A percentile compares a stretch with the other conserved stretches of the same genome.
phyloP scores from a whole-genome alignment of 1,284 basidiomycete genomes.

The Neonothopanus nambi region DNA sequence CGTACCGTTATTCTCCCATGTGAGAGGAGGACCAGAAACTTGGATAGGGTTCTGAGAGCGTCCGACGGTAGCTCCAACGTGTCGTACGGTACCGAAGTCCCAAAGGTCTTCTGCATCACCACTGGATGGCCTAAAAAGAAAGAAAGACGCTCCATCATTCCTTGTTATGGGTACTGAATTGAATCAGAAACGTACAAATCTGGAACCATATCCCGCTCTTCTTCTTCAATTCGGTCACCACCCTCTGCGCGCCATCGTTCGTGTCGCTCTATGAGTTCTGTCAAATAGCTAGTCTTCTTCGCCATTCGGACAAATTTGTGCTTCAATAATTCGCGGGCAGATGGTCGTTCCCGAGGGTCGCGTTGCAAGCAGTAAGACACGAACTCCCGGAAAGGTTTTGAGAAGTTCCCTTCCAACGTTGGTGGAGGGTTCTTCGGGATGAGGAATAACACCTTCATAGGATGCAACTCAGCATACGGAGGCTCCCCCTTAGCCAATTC shows the following conservation, averaged over 20 bases:
- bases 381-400: constrained; percentile 92
- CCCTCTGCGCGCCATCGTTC: constrained; percentile 94
- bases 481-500: constrained; percentile 97
- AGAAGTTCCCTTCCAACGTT: constrained; percentile 84
- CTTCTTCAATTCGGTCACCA: constrained; percentile 75
- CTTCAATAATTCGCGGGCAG: constrained; percentile 92
- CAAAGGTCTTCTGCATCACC: constrained; percentile 84
- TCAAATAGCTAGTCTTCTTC: constrained; percentile 91
- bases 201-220: constrained; percentile 58
- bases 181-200: constrained; percentile 52
- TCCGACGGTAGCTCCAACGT: constrained; percentile 65
- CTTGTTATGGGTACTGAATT: not conserved
- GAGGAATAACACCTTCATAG: constrained; percentile 98
- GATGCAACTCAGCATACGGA: constrained; percentile 96
- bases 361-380: constrained; percentile 91
- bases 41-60: constrained; percentile 56
- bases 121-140: constrained; percentile 42
- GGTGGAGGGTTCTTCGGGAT: constrained; percentile 98
- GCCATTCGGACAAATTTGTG: constrained; percentile 96
- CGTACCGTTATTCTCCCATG: constrained; percentile 73
- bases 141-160: not conserved
- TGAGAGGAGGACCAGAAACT: constrained; percentile 65
- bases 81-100: constrained; percentile 92
- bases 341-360: constrained; percentile 92
- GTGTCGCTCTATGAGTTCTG: constrained; percentile 92